Evolutionary conservation across 495 filamentous ascomycete genomes (phyloP).

Genomic region (Annulohypoxylon moriforme): DNA sequence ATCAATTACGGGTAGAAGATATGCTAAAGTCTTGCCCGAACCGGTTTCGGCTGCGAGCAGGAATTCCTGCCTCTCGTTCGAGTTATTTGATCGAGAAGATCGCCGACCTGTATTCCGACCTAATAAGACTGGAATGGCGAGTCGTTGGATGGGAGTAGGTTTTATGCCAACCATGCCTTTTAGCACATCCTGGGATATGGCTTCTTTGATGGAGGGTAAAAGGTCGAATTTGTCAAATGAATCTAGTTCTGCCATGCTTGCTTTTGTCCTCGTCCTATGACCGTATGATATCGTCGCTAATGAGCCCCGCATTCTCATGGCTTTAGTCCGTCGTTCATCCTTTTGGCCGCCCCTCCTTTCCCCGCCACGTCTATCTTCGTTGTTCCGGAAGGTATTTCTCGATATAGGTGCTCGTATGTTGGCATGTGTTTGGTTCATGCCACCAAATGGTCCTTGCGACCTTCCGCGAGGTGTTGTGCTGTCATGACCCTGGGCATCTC

Average conservation of each 20-base stretch:
- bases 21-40: slow-evolving; percentile 95
- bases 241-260: slow-evolving; percentile 71
- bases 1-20: slow-evolving; percentile 83
- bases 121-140: slow-evolving; percentile 85
- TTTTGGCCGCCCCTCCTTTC: slow-evolving; percentile 47
- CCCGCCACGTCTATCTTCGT: slow-evolving; percentile 47
- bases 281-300: slow-evolving; percentile 79
- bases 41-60: slow-evolving; percentile 96
- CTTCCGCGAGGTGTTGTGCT: slow-evolving; percentile 51
- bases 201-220: slow-evolving; percentile 76
- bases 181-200: slow-evolving; percentile 76
- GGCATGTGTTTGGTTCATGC: slow-evolving; percentile 80
- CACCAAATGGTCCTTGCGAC: slow-evolving; percentile 73
- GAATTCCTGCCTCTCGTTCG: slow-evolving; percentile 71
- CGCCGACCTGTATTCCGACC: slow-evolving; percentile 52
- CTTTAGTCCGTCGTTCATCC: slow-evolving; percentile 69
- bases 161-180: slow-evolving; percentile 74
- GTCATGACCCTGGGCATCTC: slow-evolving; percentile 53
- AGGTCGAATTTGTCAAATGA: slow-evolving; percentile 84
- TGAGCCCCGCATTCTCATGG: slow-evolving; percentile 92
- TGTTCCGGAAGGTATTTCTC: slow-evolving; percentile 46
- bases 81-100: slow-evolving; percentile 21
- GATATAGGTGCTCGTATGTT: slow-evolving; percentile 45
- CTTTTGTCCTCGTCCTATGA: slow-evolving; percentile 74
- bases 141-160: slow-evolving; percentile 87